Evolutionary conservation across 306 rosid genomes (phyloP), one percentile per base, ranked within the genome.

Genomic region (Vigna reflexopilosa): DNA sequence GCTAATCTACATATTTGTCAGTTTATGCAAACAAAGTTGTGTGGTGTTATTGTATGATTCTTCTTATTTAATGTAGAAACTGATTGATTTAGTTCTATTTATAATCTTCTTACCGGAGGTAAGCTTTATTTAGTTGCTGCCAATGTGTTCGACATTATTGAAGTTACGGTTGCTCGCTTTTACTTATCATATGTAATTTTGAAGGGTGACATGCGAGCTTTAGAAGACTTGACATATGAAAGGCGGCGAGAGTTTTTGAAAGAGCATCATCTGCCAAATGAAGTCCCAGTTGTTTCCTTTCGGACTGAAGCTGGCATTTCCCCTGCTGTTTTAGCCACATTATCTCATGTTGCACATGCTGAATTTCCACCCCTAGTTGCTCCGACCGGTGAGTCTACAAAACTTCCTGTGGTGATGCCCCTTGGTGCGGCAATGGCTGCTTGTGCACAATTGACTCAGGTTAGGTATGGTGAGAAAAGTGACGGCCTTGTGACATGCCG

Each of bases 371-470:
- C 97, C 17, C 0, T 51, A 72, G 85, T 79, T 26, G 86, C 89
- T 44, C 82, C 97, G 6, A 84, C 80, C 0, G 91, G 90, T 10
- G 90, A 91, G 61, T 65, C 89, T 16, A 70, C 94, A 51, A 90
- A 88, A 81, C 90, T 96, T 56, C 98, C 99, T 0, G 97, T 96
- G 34, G 87, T 96, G 72, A 77, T 96, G 4, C 99, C 99, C 54
- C 88, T 96, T 15, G 98, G 99, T 20, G 98, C 99, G 7, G 97
- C 96, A 38, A 88, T 96, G 98, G 98, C 99, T 56, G 96, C 98
- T 76, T 93, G 96, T 63, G 98, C 99, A 15, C 98, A 96, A 90
- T 86, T 96, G 72, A 87, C 93, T 44, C 98, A 91, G 82, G 55
- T 84, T 63, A 88, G 99, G 80, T 96, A 96, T 24, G 90, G 94